Conservation (phyloP, 371 early-diverging fungal species). For the Saksenaea oblongispora region DNA sequence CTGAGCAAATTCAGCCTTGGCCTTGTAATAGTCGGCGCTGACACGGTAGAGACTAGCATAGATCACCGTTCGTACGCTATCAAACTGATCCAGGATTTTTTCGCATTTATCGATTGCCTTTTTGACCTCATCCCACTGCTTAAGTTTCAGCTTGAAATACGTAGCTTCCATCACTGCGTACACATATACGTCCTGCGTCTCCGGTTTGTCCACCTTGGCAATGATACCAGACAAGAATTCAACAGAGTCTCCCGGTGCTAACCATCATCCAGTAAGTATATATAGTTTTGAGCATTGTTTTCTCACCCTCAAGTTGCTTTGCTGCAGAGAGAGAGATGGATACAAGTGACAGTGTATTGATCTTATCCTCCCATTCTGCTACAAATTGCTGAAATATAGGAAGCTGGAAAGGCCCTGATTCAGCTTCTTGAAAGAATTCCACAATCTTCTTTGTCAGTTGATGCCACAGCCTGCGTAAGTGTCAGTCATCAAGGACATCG, state of each 20-base stretch:
- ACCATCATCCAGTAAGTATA: not conserved
- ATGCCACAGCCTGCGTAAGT: conserved; percentile 87
- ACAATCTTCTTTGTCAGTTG: conserved; percentile 86
- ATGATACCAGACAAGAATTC: conserved; percentile 68
- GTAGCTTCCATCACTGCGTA: conserved; percentile 88
- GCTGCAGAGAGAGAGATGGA: conserved; percentile 78
- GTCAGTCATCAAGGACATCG: conserved; percentile 4
- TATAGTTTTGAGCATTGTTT: not conserved
- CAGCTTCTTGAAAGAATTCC: conserved; percentile 77
- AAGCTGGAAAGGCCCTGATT: conserved; percentile 76
- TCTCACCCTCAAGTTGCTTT: conserved; percentile 71
- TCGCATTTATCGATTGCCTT: conserved; percentile 85
- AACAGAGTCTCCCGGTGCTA: conserved; percentile 66
- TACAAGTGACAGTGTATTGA: conserved; percentile 91
- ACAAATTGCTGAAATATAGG: conserved; percentile 89
- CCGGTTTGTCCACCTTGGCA: conserved; percentile 68
- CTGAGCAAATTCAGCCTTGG: conserved; percentile 87
- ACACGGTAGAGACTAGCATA: conserved; percentile 94
- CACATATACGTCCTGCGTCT: conserved; percentile 81
- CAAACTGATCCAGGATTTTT: conserved; percentile 78
- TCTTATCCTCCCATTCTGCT: conserved; percentile 87
- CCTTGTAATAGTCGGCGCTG: conserved; percentile 95
- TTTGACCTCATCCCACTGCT: conserved; percentile 80
- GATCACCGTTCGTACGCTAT: conserved; percentile 85
- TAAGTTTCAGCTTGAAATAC: conserved; percentile 72